Base-by-base conservation (phyloP, 768 basidiomycete genomes). In the Trametes sanguinea region DNA sequence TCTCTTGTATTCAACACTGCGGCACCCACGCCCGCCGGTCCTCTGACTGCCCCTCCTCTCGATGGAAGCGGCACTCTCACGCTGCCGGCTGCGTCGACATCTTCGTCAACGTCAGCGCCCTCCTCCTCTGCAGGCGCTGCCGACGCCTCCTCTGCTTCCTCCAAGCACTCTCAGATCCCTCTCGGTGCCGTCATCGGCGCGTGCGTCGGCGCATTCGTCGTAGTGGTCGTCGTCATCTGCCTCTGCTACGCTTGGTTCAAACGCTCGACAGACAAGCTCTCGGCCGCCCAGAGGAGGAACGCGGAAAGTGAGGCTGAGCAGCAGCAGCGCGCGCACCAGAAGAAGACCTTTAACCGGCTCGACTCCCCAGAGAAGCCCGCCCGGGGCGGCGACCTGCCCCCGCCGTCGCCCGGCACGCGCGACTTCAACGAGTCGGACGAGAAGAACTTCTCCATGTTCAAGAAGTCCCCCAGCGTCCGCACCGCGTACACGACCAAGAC, bases 141-240 rank as follows among this genome's bases (percentile, higher is more conserved):
- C 0, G 51, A 51, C 6, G 39, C 66, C 17, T 33, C 64, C 5
- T 30, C 51, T 9, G 22, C 61, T 9, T 35, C 64, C n/a, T 47
- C 61, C 7, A 60, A 54, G 39, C 29, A 45, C 32, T 61, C 61
- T 29, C 44, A 58, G 33, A 53, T 68, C 10, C 59, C 78, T 0
- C 40, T 78, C 1, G 76, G 80, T 60, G 82, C 85, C 5, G 87
- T 88, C 37, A 76, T 90, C 37, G 88, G 81, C 4, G 80, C 81
- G 22, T 90, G 88, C 64, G 75, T 88, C 1, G 88, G 81, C 4
- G 84, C 86, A 29, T 80, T 89, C 66, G 33, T 69, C 17, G 81
- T 81, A 42, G 82, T 86, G 47, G 77, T 80, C 33, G 68, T 79
- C 35, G 71, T 82, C 22, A 72, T 89, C 51, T 77, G 83, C 44